Evolutionary conservation across 306 rosid genomes (phyloP), one percentile per base, ranked within the genome.

Genomic region (Rosa lucieae): DNA sequence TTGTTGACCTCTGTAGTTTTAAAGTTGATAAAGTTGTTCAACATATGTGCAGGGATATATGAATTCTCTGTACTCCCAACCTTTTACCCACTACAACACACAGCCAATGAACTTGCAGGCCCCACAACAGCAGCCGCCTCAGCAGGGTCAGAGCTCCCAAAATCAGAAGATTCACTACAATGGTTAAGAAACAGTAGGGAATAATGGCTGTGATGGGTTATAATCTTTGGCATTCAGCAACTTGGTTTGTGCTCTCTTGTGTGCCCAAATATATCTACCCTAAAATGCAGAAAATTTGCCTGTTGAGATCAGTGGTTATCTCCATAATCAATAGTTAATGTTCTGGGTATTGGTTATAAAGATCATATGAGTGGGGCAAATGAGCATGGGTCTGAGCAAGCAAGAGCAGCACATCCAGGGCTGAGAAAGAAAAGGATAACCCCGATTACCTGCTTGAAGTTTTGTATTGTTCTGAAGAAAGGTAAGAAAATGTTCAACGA

Each of bases 41-140:
- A 37, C 12, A 17, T 61, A 6, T 80, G 61, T 81, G 81, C 92
- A 93, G 99, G 96, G 93, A 67, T 73, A 84, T 78, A 88, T 96
- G 98, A 91, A 81, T 75, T 89, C 99, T 66, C 96, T 96, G 49
- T 96, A 96, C 85, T 96, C 98, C 43, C 99, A 96, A 87, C 97
- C 99, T 63, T 96, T 91, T 83, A 89, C 94, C 46, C 99, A 96
- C 67, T 96, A 96, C 92, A 96, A 90, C 87, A 86, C 99, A 5
- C 99, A 93, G 84, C 92, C 97, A 18, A 83, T 86, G 81, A 95
- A 90, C 90, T 80, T 91, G 87, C 97, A 88, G 81, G 86, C 90
- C 81, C 92, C 96, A 7, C 98, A 87, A 78, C 97, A 86, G 77
- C 97, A 91, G 88, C 87, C 92, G 83, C 88, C 93, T 78, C 93